These are phyloP conservation scores for Dispira simplex DNA, from an alignment of 192 early-diverging fungal species.

Conservation along the genomic window DNA sequence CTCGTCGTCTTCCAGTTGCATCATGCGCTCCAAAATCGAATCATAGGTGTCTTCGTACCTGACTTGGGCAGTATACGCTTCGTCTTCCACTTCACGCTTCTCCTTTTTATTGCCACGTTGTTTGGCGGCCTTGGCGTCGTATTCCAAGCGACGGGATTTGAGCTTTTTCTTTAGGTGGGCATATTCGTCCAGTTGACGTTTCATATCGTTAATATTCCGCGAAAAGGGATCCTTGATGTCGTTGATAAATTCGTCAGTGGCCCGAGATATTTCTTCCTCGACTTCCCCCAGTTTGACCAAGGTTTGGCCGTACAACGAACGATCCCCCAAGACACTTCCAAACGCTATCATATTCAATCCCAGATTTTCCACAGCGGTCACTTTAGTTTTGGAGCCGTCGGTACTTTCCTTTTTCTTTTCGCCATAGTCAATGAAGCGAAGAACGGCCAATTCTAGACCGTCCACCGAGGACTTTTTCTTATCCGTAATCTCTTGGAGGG, in stretches of 20 bases:
- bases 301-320: conserved; percentile 23
- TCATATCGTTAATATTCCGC: conserved; percentile 36
- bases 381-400: conserved; percentile 42
- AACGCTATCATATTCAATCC: conserved; percentile 45
- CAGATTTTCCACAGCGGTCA: conserved; percentile 43
- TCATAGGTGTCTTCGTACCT: conserved; percentile 89
- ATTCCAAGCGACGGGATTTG: conserved; percentile 75
- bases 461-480: conserved; percentile 43
- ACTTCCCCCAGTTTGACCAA: conserved; percentile 15
- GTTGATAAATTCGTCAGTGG: conserved; percentile 26
- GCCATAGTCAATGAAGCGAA: conserved; percentile 27
- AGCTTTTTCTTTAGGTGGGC: conserved; percentile 68
- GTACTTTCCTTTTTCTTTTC: conserved; percentile 51
- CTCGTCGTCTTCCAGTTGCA: conserved; percentile 67
- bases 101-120: conserved; percentile 87
- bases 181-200: conserved; percentile 30
- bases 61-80: conserved; percentile 68
- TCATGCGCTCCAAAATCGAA: conserved; percentile 63
- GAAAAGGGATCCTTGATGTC: conserved; percentile 26
- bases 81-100: conserved; percentile 79
- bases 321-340: conserved; percentile 27
- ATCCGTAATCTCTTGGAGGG: conserved; percentile 60
- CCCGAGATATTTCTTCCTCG: conserved; percentile 21
- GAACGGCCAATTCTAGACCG: conserved; percentile 35
- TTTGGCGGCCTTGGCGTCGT: conserved; percentile 80